phyloP scores from a whole-genome alignment of 1,284 basidiomycete genomes.

The Ganoderma multipileum region DNA sequence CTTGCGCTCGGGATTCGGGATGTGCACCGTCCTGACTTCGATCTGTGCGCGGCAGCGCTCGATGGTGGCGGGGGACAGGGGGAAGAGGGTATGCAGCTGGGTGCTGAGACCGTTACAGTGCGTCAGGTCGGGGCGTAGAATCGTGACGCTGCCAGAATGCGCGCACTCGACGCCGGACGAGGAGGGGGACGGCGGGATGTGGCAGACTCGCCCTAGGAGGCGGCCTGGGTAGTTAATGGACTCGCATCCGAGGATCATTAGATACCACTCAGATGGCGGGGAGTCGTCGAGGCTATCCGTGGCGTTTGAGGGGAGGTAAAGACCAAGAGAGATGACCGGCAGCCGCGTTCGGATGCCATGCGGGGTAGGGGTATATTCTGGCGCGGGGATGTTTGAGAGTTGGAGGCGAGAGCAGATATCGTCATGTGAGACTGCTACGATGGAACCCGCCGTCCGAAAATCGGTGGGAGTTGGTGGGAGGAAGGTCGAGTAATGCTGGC shows the following conservation, averaged over 20 bases:
- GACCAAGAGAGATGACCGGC: not conserved
- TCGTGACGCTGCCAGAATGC: too few relatives aligned
- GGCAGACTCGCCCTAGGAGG: not conserved
- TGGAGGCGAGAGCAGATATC: not conserved
- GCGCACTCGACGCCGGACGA: not conserved
- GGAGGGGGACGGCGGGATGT: not conserved
- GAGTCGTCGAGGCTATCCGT: too few relatives aligned
- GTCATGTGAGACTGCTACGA: too few relatives aligned
- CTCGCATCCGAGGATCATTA: not conserved
- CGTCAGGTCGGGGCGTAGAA: too few relatives aligned
- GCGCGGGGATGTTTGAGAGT: not conserved
- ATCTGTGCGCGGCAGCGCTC: not conserved
- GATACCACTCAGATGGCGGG: not conserved
- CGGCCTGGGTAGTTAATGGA: not conserved
- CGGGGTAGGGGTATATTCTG: not conserved
- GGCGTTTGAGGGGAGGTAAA: too few relatives aligned
- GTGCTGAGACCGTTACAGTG: too few relatives aligned
- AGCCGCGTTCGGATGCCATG: not conserved
- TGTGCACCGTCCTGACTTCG: not conserved
- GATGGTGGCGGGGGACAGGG: not conserved
- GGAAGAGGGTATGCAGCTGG: not conserved
- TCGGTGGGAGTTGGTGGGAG: too few relatives aligned
- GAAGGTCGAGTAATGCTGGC: too few relatives aligned
- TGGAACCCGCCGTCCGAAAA: too few relatives aligned
- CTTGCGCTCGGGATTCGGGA: not conserved